Base-by-base conservation (phyloP, 1,284 basidiomycete species). In the Pholiota adiposa region DNA sequence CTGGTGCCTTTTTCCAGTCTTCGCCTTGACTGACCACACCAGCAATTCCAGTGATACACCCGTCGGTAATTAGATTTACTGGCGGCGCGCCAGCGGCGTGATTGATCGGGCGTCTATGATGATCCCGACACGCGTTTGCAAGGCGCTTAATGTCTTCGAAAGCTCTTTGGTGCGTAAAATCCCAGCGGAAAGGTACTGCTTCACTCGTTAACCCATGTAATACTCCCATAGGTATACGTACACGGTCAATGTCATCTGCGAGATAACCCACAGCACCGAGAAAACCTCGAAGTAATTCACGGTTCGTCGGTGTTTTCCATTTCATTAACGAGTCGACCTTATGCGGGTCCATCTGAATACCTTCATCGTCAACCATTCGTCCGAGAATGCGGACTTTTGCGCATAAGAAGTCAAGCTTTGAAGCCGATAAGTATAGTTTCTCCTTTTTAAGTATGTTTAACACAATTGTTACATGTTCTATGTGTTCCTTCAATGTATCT, bases 271-370 rank as follows among this genome's bases (percentile, higher is more conserved):
- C 73, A 1, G 73, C 58, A 0, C 76, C 70, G 0, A 76, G 60
- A 51, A 77, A 78, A 0, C 72, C 69, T 0, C 64, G 43, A 0
- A 75, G 38, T 19, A 63, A 25, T 11, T 63, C 62, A 2, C 55
- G 48, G 18, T 63, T 63, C 4, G 59, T 63, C 44, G 72, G 75
- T 0, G 53, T 56, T 25, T 74, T 75, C 76, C 76, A 78, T 1
- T 69, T 67, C 0, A 68, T 0, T 0, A 79, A 56, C 0, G 62
- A 12, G 27, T 76, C 69, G 0, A 79, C 75, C 23, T 78, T 78
- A 18, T 70, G 59, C 0, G 74, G 71, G 38, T 78, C 76, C 73
- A 78, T 77, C 0, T 57, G 40, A n/a, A 79, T 77, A 0, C 75
- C 76, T 0, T 73, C 48, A 3, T 70, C 50, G 9, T 69, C 67